phyloP scores from a whole-genome alignment of 2,329 filamentous ascomycete species.

The Thelonectria discophora region DNA sequence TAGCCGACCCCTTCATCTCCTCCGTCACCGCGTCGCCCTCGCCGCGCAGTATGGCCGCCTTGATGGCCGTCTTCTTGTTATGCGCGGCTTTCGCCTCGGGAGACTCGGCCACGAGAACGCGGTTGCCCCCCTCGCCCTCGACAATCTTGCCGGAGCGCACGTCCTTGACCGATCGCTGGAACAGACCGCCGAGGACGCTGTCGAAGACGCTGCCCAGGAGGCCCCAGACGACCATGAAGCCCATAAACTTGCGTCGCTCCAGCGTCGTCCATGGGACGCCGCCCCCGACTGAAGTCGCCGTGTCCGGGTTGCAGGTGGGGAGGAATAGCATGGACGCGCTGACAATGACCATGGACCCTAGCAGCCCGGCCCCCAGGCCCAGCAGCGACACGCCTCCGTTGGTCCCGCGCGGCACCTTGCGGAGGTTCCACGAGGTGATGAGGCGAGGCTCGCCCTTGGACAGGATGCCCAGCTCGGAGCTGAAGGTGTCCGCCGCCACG shows the following conservation, averaged over 20 bases:
- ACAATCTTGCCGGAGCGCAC: conserved; percentile 85
- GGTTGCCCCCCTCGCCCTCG: conserved; percentile 80
- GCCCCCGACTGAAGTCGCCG: conserved; percentile 50
- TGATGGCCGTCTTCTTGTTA: conserved; percentile 48
- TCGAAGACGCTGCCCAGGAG: conserved; percentile 84
- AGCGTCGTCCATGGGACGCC: conserved; percentile 58
- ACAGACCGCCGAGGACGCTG: conserved; percentile 82
- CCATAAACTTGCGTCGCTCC: conserved; percentile 58
- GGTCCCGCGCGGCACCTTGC: conserved; percentile 86
- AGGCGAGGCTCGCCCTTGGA: conserved; percentile 79
- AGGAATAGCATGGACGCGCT: conserved; percentile 71
- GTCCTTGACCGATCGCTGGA: conserved; percentile 89
- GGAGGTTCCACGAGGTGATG: conserved; percentile 81
- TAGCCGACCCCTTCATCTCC: conserved; percentile 44
- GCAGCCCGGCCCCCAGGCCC: conserved; percentile 76
- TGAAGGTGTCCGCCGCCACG: conserved; percentile 92
- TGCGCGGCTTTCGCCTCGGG: conserved; percentile 38
- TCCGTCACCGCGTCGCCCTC: conserved; percentile 57
- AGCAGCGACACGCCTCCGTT: conserved; percentile 88
- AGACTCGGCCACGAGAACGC: conserved; percentile 59
- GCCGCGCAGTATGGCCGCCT: conserved; percentile 53
- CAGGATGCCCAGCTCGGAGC: conserved; percentile 93
- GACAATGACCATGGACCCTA: conserved; percentile 78
- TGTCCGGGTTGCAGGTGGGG: conserved; percentile 69
- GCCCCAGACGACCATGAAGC: conserved; percentile 76